Evolutionary conservation across 805 yeast species (phyloP), one percentile per base, ranked within the genome.

Genomic region (Metschnikowia matae): DNA sequence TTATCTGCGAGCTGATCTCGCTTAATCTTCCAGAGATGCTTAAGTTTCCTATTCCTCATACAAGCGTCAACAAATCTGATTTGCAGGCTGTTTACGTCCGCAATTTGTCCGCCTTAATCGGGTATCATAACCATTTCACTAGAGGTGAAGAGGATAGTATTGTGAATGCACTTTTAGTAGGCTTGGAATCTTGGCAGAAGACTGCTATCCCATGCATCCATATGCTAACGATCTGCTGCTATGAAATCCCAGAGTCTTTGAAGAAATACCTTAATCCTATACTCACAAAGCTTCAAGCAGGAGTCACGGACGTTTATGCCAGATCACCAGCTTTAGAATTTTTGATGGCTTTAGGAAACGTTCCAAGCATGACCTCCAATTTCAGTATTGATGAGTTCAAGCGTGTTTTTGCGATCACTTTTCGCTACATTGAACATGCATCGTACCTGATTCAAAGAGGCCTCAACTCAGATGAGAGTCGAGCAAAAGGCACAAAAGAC

Each of bases 321-420:
- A 77, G 85, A 53, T 80, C 88, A 4, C 90, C 86, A 54, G 84
- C 87, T 32, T 67, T 90, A 51, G 96, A 89, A 60, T 86, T 90
- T 56, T 68, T 89, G 49, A 65, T 83, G 53, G 78, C 89, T 0
- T 67, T 90, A 37, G 77, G 87, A 0, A 77, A 84, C 49, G 74
- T 85, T 39, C 90, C 92, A 0, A 66, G 80, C 1, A 66, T 89
- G 50, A 82, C 87, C 1, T 77, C 88, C 1, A 84, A 84, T 58
- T 85, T 89, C 62, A 85, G 87, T 3, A 75, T 77, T 17, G 94
- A 87, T 45, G 96, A 89, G 58, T 85, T 77, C 63, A 85, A 83
- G 59, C 74, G 90, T 43, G 88, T 89, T 2, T 87, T 89, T 70
- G 96, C 87, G 1, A 86, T 89, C 62, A 85, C 90, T 1, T 87